Evolutionary conservation across 2,329 filamentous ascomycete species (phyloP).

Genomic region (Venturia carpophila): DNA sequence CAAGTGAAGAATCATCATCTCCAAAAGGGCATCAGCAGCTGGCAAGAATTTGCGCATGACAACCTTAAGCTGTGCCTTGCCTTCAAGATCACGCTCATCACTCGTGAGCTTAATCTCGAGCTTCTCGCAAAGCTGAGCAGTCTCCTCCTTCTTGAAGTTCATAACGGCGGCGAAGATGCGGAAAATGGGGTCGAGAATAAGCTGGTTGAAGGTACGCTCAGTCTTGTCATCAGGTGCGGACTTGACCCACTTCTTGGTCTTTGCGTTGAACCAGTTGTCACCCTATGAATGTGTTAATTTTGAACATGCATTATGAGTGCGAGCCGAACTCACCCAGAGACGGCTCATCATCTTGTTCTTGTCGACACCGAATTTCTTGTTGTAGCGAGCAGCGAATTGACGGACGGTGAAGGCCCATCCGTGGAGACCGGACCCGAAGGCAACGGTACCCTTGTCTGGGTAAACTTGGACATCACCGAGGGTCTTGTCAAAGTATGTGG

Average conservation of each 20-base stretch:
- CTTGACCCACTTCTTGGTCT: constrained; percentile 99
- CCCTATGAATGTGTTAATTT: constrained; percentile 42
- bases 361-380: constrained; percentile 99
- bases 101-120: constrained; percentile 81
- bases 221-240: constrained; percentile 68
- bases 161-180: constrained; percentile 94
- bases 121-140: constrained; percentile 76
- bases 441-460: constrained; percentile 94
- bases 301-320: neutral
- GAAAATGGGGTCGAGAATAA: constrained; percentile 99
- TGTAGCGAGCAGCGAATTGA: constrained; percentile 91
- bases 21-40: constrained; percentile 92
- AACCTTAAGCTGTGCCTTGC: constrained; percentile 95
- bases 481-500: constrained; percentile 94
- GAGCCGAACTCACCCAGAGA: constrained; percentile 67
- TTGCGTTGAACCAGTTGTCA: constrained; percentile 99
- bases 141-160: constrained; percentile 98
- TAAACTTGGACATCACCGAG: constrained; percentile 98
- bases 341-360: constrained; percentile 99
- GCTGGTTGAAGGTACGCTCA: constrained; percentile 99
- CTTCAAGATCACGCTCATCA: constrained; percentile 89
- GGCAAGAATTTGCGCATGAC: constrained; percentile 99
- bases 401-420: constrained; percentile 99
- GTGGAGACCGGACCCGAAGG: constrained; percentile 99
- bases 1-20: constrained; percentile 99